Base-by-base conservation (phyloP, 345 rosid species). In the Mangifera indica region DNA sequence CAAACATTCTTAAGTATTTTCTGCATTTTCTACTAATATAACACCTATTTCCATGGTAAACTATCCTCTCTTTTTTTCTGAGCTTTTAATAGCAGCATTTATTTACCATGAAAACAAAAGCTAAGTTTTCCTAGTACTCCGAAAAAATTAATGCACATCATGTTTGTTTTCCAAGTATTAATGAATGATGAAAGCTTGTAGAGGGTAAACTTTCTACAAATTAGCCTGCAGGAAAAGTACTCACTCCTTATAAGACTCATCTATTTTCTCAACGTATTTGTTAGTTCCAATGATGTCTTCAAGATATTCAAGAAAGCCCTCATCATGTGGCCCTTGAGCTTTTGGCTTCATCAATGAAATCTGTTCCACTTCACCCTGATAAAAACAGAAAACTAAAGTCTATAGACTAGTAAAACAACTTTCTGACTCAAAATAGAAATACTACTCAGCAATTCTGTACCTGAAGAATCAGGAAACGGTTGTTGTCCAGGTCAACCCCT, bases 391-490 rank as follows among this genome's bases (percentile, higher is more conserved):
- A 49, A 18, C 18, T 13, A 12, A n/a, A 49, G 15, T 49, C 7
- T 49, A 15, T 2, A 49, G 53, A 49, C 53, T 14, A 5, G 15
- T 13, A 49, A 79, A 55, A 52, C 10, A 68, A 65, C 73, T n/a
- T 29, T 37, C 55, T 48, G 25, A 56, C 29, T 22, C 58, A 60
- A 60, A 56, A 54, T 40, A 48, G 10, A 61, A 62, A 12, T 64
- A 37, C 7, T 25, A 44, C 26, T 10, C 21, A 45, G 63, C 54
- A 56, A 74, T 10, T 32, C 20, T 32, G 54, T 72, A 95, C 99
- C 97, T 95, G 99, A 80, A 92, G 98, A 81, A 92, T 95, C 82
- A 95, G 80, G 84, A 95, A 95, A n/a, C 97, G 97, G 63, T 95
- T 95, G 78, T 95, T 95, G 87, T 95, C 98, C 60, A 95, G 86